Percentiles rank a stretch among this genome's conserved stretches.
Evolutionary conservation across 1,284 basidiomycete genomes (phyloP).

Genomic region (Microbotryum scabiosae): DNA sequence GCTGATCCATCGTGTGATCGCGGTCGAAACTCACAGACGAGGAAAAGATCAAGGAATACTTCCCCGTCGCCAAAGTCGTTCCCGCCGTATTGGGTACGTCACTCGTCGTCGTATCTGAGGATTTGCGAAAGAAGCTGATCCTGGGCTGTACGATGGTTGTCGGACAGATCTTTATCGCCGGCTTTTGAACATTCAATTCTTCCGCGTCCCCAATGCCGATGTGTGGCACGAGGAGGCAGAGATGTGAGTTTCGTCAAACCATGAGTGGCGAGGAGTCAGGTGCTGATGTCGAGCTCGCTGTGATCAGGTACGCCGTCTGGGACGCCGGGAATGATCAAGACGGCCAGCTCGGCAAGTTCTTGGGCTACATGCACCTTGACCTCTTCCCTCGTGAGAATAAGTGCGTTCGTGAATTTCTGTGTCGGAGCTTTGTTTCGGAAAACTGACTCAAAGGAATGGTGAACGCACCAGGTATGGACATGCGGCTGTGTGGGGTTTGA

Average conservation of each 20-base stretch:
- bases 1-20: no score
- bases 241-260: background rate
- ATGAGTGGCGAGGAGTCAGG: no score
- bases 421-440: background rate
- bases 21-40: constrained; percentile 54
- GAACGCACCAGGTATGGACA: constrained; percentile 72
- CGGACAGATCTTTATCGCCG: constrained; percentile 60
- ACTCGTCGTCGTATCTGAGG: no score
- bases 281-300: constrained; percentile 43
- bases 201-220: constrained; percentile 45
- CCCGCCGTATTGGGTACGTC: constrained; percentile 53
- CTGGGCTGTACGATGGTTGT: no score
- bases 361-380: constrained; percentile 76
- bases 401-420: background rate
- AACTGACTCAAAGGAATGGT: constrained; percentile 50
- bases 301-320: constrained; percentile 65
- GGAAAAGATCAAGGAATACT: constrained; percentile 69
- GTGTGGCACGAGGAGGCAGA: constrained; percentile 29
- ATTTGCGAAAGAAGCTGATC: no score
- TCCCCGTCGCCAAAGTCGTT: constrained; percentile 70
- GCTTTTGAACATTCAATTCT: constrained; percentile 62
- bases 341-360: constrained; percentile 45
- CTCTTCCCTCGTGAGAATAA: constrained; percentile 59
- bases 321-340: constrained; percentile 46
- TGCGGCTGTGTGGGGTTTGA: constrained; percentile 70